Evolutionary conservation across 768 basidiomycete genomes (phyloP), one percentile per base, ranked within the genome.

Genomic region (Ephemerocybe angulata): DNA sequence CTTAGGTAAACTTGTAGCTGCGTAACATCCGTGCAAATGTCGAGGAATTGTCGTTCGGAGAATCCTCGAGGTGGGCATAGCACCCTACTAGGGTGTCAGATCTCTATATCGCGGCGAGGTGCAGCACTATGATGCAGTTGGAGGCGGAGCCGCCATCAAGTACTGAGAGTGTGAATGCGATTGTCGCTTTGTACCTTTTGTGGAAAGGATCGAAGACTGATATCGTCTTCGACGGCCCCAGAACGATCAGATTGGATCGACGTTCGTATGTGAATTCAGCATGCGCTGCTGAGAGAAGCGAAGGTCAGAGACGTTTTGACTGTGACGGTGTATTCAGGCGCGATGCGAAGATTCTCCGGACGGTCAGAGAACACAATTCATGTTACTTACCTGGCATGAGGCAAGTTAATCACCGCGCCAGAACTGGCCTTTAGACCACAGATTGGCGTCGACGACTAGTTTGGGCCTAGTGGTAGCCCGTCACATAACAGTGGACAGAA

Each of bases 1-100:
- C 67, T 69, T 93, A 46, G 63, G 65, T 50, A 74, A 72, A 54
- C 60, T 79, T 30, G 28, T 51, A 21, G 37, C 54, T 8, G 48
- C 54, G 10, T 48, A 48, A 19, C 25, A 8, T 31, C 29, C 25
- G 15, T 38, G 44, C n/a, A 29, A 17, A 25, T 40, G 25, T 37
- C 43, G 31, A 28, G 19, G 53, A 54, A 54, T 24, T 24, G 15
- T 28, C n/a, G 28, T 28, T 47, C 46, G 46, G 46, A 28, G 24
- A n/a, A 47, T 17, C 28, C 12, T 47, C 28, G 17, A 27, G 13
- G 15, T 21, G 25, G 25, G 46, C 25, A 17, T 15, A 17, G 46
- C 15, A 27, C 30, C 25, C 25, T 10, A 29, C 30, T 25, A 13
- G 24, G 4, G 46, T 29, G 15, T 15, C 24, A 15, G 28, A n/a